Evolutionary conservation across 1,139 yeast genomes (phyloP), one percentile per base, ranked within the genome.

Genomic region (Taphrina pruni): DNA sequence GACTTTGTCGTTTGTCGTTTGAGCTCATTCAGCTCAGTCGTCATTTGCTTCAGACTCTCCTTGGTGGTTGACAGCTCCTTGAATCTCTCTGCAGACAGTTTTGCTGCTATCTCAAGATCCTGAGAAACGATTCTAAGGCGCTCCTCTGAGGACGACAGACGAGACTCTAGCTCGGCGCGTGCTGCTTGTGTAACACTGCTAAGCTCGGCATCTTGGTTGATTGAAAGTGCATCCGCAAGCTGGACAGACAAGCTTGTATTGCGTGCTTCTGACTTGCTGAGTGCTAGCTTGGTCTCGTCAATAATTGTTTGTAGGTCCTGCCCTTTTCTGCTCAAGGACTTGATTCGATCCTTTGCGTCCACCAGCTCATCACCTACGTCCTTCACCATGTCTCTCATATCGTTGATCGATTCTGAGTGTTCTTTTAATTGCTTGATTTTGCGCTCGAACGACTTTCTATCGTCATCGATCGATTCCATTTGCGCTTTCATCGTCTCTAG

Each of bases 281-380:
- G 54, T 6, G 36, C 21, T 8, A 36, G 9, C 50, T 26, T 41
- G 14, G 48, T 21, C 8, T 41, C 50, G 3, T 26, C 41, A 21
- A 68, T 21, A 11, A 65, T 48, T 11, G 36, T 39, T 8, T 38
- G 26, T 2, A 38, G 12, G 21, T 26, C 65, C 48, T 32, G 11
- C n/a, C 17, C 35, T 11, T 50, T 62, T 17, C 21, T 45, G 12
- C 5, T n/a, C n/a, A 67, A 39, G 1, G 72, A 71, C 71, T 78
- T 78, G 55, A 76, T 56, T 38, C 79, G 77, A 52, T 84, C 87
- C 71, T 81, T 81, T 0, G 87, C 82, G 1, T 81, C 79, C 0
- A 90, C 95, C 36, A 90, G 80, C 65, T 90, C 95, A 74, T 88
- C 85, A 0, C 97, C 97, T 26, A 91, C 83, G 65, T 85, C 86